phyloP scores from a whole-genome alignment of 169 alveolate species.

The Eimeria maxima region DNA sequence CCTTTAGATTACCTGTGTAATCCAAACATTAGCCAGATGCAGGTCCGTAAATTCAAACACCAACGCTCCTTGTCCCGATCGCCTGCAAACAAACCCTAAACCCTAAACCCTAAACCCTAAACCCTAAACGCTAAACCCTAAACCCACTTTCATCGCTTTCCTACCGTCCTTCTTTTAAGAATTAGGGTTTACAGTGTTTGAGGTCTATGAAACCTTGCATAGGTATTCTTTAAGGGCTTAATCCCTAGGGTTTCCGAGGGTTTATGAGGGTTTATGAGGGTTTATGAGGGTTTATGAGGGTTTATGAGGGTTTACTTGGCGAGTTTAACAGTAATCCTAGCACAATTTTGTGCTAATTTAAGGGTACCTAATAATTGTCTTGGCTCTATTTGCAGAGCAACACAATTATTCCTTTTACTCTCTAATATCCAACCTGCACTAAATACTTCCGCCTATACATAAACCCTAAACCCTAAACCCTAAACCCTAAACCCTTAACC shows the following conservation, averaged over 20 bases:
- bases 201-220: too few species aligned
- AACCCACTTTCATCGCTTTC: background rate
- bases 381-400: too few species aligned
- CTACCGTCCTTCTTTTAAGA: too few species aligned
- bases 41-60: conserved; percentile 73
- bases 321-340: too few species aligned
- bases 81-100: conserved; percentile 35
- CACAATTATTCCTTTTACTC: background rate
- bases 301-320: too few species aligned
- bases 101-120: background rate
- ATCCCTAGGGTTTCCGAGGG: background rate
- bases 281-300: too few species aligned
- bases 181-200: too few species aligned
- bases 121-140: background rate
- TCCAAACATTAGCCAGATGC: conserved; percentile 89
- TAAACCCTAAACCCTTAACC: conserved; percentile 1
- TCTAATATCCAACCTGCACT: background rate
- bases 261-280: background rate
- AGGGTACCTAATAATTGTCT: too few species aligned
- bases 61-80: conserved; percentile 76
- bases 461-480: background rate
- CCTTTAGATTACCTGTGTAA: conserved; percentile 56
- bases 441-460: background rate
- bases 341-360: too few species aligned
- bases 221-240: background rate